Conservation (phyloP, 345 rosid species). For the Kandelia obovata region DNA sequence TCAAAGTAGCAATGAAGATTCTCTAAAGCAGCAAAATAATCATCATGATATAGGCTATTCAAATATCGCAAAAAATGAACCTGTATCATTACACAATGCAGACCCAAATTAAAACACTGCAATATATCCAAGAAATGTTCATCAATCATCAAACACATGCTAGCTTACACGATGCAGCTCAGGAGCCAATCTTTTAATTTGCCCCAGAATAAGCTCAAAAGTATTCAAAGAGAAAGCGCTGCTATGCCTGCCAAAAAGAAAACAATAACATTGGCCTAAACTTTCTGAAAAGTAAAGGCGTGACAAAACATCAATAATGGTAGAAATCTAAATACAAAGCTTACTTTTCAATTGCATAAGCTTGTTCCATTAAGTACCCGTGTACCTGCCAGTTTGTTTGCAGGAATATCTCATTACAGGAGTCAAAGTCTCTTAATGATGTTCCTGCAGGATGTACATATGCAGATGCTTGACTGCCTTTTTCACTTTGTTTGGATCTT, state of each 20-base stretch:
- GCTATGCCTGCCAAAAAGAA: constrained; percentile 57
- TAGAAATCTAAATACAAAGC: not conserved
- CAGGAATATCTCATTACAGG: constrained; percentile 50
- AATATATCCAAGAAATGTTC: constrained; percentile 7
- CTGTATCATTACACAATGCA: constrained; percentile 40
- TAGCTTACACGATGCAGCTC: constrained; percentile 86
- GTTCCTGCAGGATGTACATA: constrained; percentile 35
- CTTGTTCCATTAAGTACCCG: constrained; percentile 82
- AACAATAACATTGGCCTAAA: not conserved
- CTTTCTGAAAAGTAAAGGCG: not conserved
- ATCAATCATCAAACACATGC: constrained; percentile 6
- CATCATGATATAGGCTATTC: constrained; percentile 79
- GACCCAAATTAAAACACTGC: constrained; percentile 1
- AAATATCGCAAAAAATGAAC: constrained; percentile 91
- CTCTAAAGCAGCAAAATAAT: constrained; percentile 88
- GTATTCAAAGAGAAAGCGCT: constrained; percentile 63
- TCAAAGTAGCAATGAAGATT: constrained; percentile 89
- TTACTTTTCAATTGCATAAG: constrained; percentile 85
- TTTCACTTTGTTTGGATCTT: constrained; percentile 40
- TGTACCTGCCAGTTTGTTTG: constrained; percentile 81
- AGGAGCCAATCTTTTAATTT: constrained; percentile 83
- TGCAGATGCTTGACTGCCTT: constrained; percentile 41
- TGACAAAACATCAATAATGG: not conserved
- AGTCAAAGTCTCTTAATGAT: constrained; percentile 32
- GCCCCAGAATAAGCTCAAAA: constrained; percentile 59